Percentiles rank a stretch among this genome's conserved stretches.
Conservation (phyloP, 345 rosid genomes). For the Gossypium bickii region DNA sequence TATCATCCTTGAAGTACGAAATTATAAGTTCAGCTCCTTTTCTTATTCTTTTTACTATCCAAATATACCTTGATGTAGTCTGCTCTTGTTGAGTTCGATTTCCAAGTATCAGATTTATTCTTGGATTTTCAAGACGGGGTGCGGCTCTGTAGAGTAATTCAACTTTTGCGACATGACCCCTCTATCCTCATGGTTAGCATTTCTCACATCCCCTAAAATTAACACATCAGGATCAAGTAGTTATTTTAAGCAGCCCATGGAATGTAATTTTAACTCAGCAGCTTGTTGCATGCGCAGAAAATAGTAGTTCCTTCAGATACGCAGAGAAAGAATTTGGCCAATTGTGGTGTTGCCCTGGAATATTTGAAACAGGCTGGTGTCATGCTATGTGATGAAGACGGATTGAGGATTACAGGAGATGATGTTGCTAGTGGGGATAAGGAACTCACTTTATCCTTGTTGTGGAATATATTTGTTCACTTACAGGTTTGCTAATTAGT, state of each 20-base stretch:
- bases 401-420: constrained; percentile 54
- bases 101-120: constrained; percentile 61
- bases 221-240: neutral
- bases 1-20: neutral
- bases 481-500: constrained; percentile 58
- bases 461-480: constrained; percentile 86
- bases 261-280: constrained; percentile 13
- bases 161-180: constrained; percentile 72
- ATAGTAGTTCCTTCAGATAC: constrained; percentile 66
- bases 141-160: constrained; percentile 79
- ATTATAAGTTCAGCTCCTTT: neutral
- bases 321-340: constrained; percentile 56
- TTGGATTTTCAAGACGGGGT: constrained; percentile 88
- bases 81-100: constrained; percentile 68
- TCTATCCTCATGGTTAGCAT: constrained; percentile 71
- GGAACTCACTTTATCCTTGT: constrained; percentile 72
- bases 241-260: constrained; percentile 1
- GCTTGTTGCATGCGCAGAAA: constrained; percentile 52
- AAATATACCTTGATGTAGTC: constrained; percentile 39
- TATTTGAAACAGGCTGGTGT: constrained; percentile 64
- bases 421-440: constrained; percentile 77
- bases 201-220: neutral
- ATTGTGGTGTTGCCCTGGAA: constrained; percentile 66
- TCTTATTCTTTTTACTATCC: neutral
- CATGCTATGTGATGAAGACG: constrained; percentile 63